Percentiles rank a stretch among this genome's conserved stretches.
Evolutionary conservation across 2,329 filamentous ascomycete genomes (phyloP).

Genomic region (Fusarium anguioides): DNA sequence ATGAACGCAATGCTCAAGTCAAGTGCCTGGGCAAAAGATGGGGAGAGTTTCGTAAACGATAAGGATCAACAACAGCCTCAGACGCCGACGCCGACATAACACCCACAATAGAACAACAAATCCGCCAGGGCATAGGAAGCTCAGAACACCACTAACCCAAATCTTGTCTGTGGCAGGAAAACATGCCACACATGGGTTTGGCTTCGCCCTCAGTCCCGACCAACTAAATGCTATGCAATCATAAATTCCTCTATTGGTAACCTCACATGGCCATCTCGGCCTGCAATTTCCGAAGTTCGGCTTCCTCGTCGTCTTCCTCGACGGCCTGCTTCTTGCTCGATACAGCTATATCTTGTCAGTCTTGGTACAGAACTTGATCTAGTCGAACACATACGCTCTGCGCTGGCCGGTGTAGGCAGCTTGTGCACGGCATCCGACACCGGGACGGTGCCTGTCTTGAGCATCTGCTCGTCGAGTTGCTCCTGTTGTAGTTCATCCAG

Average conservation of each 20-base stretch:
- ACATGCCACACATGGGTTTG: conserved; percentile 12
- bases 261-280: conserved; percentile 95
- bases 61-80: conserved; percentile 41
- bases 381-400: conserved; percentile 73
- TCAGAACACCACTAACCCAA: conserved; percentile 22
- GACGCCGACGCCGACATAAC: conserved; percentile 51
- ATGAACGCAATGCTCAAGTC: conserved; percentile 17
- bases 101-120: conserved; percentile 41
- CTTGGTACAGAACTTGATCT: not conserved
- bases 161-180: conserved; percentile 31
- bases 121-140: conserved; percentile 29
- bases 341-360: conserved; percentile 46
- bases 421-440: conserved; percentile 81
- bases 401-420: conserved; percentile 78
- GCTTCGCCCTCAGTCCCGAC: conserved; percentile 22
- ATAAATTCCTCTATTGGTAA: conserved; percentile 16
- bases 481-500: conserved; percentile 90
- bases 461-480: conserved; percentile 91
- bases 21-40: conserved; percentile 30
- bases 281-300: conserved; percentile 90
- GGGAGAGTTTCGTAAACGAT: conserved; percentile 35
- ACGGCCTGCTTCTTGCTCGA: conserved; percentile 55
- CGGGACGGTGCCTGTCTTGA: conserved; percentile 86
- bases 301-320: conserved; percentile 95
- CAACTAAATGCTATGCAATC: conserved; percentile 45